A percentile compares a stretch with the other conserved stretches of the same genome.
Evolutionary conservation across 805 yeast species (phyloP).

Genomic region (Yamadazyma olivae): DNA sequence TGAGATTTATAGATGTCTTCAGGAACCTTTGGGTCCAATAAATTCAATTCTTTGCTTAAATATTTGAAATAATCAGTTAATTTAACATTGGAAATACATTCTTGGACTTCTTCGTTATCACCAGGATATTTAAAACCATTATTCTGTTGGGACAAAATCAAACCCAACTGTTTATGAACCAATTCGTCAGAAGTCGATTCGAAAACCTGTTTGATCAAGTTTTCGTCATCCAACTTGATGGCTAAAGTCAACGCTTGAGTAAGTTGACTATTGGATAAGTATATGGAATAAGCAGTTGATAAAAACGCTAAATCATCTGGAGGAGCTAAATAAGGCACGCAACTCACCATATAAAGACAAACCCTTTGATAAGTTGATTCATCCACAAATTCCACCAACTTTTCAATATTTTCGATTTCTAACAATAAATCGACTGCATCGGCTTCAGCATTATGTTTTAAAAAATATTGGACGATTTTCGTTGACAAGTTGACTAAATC

Average conservation of each 20-base stretch:
- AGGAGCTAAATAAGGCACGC: slow-evolving; percentile 95
- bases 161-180: slow-evolving; percentile 86
- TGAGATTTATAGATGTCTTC: slow-evolving; percentile 93
- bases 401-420: slow-evolving; percentile 85
- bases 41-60: slow-evolving; percentile 81
- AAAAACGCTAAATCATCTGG: slow-evolving; percentile 87
- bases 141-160: slow-evolving; percentile 83
- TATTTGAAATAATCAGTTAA: slow-evolving; percentile 77
- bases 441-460: slow-evolving; percentile 95
- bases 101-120: slow-evolving; percentile 68
- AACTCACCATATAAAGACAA: slow-evolving; percentile 89
- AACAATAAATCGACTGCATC: slow-evolving; percentile 93
- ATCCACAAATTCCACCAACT: slow-evolving; percentile 80
- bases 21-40: slow-evolving; percentile 87
- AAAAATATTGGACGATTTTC: slow-evolving; percentile 81
- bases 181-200: slow-evolving; percentile 71
- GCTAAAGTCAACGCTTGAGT: slow-evolving; percentile 92
- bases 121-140: slow-evolving; percentile 68
- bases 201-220: slow-evolving; percentile 74
- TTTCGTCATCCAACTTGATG: slow-evolving; percentile 80
- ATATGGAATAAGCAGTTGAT: slow-evolving; percentile 84
- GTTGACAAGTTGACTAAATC: slow-evolving; percentile 64
- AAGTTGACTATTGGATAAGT: slow-evolving; percentile 71
- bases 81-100: slow-evolving; percentile 76
- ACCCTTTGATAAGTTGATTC: slow-evolving; percentile 81